Conservation (phyloP, 805 yeast genomes). For the Nakazawaea wickerhamii region DNA sequence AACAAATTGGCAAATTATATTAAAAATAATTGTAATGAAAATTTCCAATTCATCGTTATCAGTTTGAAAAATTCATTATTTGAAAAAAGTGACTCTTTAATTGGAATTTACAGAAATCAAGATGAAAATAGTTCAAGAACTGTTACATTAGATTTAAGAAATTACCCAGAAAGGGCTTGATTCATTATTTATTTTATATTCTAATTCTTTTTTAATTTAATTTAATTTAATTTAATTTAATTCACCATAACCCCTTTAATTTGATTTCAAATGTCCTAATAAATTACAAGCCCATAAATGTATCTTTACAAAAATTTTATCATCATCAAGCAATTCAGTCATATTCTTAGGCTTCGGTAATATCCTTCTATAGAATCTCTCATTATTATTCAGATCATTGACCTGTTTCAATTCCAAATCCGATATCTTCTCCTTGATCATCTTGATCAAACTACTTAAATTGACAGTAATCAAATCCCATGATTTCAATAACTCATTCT, state of each 20-base stretch:
- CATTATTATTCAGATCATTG: slow-evolving; percentile 31
- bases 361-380: slow-evolving; percentile 52
- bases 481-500: slow-evolving; percentile 42
- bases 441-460: slow-evolving; percentile 33
- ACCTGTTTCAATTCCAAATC: slow-evolving; percentile 24
- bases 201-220: neutral
- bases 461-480: slow-evolving; percentile 48
- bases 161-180: slow-evolving; percentile 38
- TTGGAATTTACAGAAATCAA: slow-evolving; percentile 88
- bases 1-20: slow-evolving; percentile 84
- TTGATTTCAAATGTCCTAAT: slow-evolving; percentile 22
- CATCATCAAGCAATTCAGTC: slow-evolving; percentile 50
- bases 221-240: neutral
- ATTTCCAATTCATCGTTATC: slow-evolving; percentile 88
- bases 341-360: slow-evolving; percentile 51
- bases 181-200: neutral
- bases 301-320: slow-evolving; percentile 45
- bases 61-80: slow-evolving; percentile 83
- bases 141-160: slow-evolving; percentile 65
- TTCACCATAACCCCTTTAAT: neutral
- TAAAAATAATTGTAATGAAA: slow-evolving; percentile 63
- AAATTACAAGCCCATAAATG: slow-evolving; percentile 63
- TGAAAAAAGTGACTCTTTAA: slow-evolving; percentile 84
- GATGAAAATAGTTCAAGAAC: slow-evolving; percentile 65
- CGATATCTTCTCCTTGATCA: slow-evolving; percentile 28